Evolutionary conservation across 108 stramenopile genomes (phyloP).

Genomic region (Cyclotella atomus): DNA sequence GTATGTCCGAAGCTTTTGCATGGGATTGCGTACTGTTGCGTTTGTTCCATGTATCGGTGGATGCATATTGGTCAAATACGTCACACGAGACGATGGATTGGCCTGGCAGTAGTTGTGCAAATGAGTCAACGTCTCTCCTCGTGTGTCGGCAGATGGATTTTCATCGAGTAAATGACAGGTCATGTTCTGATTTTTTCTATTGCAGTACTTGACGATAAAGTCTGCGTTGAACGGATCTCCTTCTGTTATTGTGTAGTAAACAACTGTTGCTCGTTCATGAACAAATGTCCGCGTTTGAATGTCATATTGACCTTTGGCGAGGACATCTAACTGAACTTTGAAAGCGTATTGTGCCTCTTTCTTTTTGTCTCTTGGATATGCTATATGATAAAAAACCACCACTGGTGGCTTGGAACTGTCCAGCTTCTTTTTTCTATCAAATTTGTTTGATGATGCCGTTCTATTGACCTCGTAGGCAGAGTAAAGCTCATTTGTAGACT

Average conservation of each 20-base stretch:
- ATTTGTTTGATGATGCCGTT: conserved; percentile 2
- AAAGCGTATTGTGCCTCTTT: conserved; percentile 26
- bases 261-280: conserved; percentile 24
- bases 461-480: conserved; percentile 25
- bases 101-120: conserved; percentile 38
- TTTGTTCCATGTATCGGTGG: conserved; percentile 26
- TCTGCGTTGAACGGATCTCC: conserved; percentile 28
- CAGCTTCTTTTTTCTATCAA: conserved; percentile 13
- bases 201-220: conserved; percentile 27
- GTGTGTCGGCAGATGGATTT: conserved; percentile 25
- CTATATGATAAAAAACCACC: conserved; percentile 44
- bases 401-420: conserved; percentile 20
- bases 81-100: conserved; percentile 35
- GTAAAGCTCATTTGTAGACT: conserved; percentile 28
- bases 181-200: conserved; percentile 6
- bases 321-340: conserved; percentile 40
- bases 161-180: conserved; percentile 31
- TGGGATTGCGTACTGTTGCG: conserved; percentile 20
- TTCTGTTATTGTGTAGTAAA: conserved; percentile 39
- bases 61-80: conserved; percentile 43
- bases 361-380: conserved; percentile 32
- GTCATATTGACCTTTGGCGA: conserved; percentile 47
- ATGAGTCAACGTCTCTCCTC: conserved; percentile 44
- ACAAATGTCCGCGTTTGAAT: conserved; percentile 36
- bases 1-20: conserved; percentile 48